Evolutionary conservation across 352 stramenopile species (phyloP).

Genomic region (Phytophthora palmivora): DNA sequence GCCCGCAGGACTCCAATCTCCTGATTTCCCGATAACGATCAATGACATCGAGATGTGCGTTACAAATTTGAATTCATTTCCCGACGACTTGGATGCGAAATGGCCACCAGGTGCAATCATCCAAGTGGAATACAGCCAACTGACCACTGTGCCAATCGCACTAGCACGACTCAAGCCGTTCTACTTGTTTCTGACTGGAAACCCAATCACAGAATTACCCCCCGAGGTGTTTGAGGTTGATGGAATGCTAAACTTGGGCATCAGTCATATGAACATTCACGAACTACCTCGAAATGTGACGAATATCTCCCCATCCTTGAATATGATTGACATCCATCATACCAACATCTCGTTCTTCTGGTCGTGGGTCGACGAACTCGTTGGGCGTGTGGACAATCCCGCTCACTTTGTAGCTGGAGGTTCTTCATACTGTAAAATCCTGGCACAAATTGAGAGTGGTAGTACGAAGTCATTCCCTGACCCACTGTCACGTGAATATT

Average conservation of each 20-base stretch:
- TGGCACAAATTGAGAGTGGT: constrained; percentile 9
- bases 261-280: constrained; percentile 3
- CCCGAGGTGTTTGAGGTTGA: constrained; percentile 8
- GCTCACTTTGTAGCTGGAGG: background rate
- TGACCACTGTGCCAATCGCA: constrained; percentile 16
- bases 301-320: background rate
- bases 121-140: background rate
- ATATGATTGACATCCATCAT: background rate
- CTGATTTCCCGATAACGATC: constrained; percentile 33
- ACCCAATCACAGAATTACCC: constrained; percentile 7
- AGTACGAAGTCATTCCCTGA: background rate
- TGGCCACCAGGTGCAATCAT: constrained; percentile 27
- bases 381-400: background rate
- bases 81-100: constrained; percentile 30
- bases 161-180: constrained; percentile 10
- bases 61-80: constrained; percentile 23
- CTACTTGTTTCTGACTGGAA: constrained; percentile 27
- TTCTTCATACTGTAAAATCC: constrained; percentile 18
- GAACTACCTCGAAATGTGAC: background rate
- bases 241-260: constrained; percentile 3
- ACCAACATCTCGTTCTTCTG: constrained; percentile 9
- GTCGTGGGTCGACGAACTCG: constrained; percentile 15
- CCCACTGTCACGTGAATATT: constrained; percentile 13
- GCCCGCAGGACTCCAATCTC: constrained; percentile 33
- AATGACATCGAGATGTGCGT: constrained; percentile 43